Evolutionary conservation across 495 filamentous ascomycete genomes (phyloP).

Genomic region (Talaromyces stipitatus): DNA sequence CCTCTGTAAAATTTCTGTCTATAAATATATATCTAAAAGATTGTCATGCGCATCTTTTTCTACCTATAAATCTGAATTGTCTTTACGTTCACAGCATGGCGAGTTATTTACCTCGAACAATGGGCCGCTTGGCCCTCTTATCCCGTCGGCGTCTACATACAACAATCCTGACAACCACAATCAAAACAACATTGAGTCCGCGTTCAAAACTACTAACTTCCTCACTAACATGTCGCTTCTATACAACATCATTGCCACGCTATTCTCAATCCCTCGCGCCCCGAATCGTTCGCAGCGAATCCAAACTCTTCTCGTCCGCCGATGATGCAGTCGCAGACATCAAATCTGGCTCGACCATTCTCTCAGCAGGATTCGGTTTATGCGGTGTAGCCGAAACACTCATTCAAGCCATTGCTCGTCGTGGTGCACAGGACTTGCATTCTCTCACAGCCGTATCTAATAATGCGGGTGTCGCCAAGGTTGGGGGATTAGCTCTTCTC

Average conservation of each 20-base stretch:
- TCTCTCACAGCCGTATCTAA: conserved; percentile 83
- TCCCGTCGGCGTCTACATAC: background rate
- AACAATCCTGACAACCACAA: background rate
- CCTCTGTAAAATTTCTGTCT: background rate
- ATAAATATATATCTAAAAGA: background rate
- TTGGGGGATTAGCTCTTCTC: conserved; percentile 69
- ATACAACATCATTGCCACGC: background rate
- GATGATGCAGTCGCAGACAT: conserved; percentile 68
- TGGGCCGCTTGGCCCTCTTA: background rate
- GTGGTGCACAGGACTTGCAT: conserved; percentile 59
- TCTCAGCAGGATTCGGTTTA: conserved; percentile 82
- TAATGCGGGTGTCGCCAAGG: conserved; percentile 74
- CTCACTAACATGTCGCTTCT: background rate
- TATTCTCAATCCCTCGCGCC: conserved; percentile 25
- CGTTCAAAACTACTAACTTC: background rate
- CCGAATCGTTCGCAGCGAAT: conserved; percentile 28
- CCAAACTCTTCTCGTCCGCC: conserved; percentile 67
- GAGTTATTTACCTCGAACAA: background rate
- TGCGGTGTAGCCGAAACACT: conserved; percentile 87
- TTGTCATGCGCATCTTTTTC: background rate
- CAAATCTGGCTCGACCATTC: conserved; percentile 60
- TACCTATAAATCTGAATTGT: background rate
- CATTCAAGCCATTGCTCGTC: conserved; percentile 64
- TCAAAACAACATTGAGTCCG: background rate
- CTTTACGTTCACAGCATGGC: background rate